Evolutionary conservation across 805 yeast genomes (phyloP).

Genomic region (Yamadazyma takamatsuzukensis): DNA sequence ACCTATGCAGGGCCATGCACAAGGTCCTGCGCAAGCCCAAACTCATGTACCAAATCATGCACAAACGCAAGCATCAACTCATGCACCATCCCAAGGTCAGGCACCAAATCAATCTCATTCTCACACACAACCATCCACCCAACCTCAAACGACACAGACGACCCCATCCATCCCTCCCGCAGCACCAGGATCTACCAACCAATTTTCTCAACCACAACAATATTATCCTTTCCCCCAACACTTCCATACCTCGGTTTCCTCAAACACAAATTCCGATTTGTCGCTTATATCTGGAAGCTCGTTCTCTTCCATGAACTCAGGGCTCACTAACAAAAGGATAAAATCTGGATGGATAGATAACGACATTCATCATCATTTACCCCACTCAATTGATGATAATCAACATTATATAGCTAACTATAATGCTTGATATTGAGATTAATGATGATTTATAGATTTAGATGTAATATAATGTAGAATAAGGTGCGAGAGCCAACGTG

Average conservation of each 20-base stretch:
- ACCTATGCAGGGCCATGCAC: neutral
- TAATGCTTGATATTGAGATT: slow-evolving; percentile 2
- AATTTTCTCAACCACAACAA: slow-evolving; percentile 10
- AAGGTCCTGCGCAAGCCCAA: slow-evolving; percentile 1
- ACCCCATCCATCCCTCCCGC: slow-evolving; percentile 7
- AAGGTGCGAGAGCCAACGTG: no score
- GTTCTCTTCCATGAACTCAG: neutral
- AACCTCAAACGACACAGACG: no score
- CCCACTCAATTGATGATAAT: slow-evolving; percentile 11
- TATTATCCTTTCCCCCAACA: slow-evolving; percentile 11
- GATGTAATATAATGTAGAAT: no score
- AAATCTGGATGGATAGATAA: no score
- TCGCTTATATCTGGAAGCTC: neutral
- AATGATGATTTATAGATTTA: no score
- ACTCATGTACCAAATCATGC: neutral
- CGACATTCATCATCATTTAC: slow-evolving; percentile 7
- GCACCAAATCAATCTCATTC: neutral
- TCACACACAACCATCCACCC: slow-evolving; percentile 2
- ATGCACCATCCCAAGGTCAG: slow-evolving; percentile 1
- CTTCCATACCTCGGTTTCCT: slow-evolving; percentile 5
- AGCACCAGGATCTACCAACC: slow-evolving; percentile 7
- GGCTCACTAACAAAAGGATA: slow-evolving; percentile 1
- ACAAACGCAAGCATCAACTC: slow-evolving; percentile 1
- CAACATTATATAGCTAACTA: slow-evolving; percentile 5
- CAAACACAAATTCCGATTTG: slow-evolving; percentile 4